Percentiles rank a stretch among this genome's conserved stretches.
phyloP scores from a whole-genome alignment of 2,329 filamentous ascomycete genomes.

The Colletotrichum orchidophilum region DNA sequence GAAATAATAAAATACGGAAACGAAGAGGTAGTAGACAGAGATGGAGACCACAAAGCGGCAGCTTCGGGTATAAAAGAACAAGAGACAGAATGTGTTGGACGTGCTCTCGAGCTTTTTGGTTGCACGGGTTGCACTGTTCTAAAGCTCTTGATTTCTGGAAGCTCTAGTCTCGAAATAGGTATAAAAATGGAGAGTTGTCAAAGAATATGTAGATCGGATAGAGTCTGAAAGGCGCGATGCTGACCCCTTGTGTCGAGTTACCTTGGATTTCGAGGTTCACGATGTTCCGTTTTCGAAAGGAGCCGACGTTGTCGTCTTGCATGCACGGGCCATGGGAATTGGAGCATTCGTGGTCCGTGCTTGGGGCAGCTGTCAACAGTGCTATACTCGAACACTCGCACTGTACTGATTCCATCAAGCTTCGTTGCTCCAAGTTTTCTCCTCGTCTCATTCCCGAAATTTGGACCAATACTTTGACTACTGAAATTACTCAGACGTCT shows the following conservation, averaged over 20 bases:
- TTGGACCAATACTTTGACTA: background rate
- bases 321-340: background rate
- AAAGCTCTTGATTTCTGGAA: background rate
- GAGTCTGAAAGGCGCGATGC: background rate
- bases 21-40: background rate
- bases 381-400: background rate
- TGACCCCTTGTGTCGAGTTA: background rate
- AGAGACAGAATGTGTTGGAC: background rate
- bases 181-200: background rate
- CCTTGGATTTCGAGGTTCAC: background rate
- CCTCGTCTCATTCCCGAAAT: background rate
- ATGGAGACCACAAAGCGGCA: background rate
- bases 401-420: background rate
- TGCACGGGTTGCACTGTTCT: background rate
- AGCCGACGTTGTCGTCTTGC: background rate
- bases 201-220: background rate
- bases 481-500: background rate
- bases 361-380: background rate
- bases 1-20: background rate
- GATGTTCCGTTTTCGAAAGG: background rate
- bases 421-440: background rate
- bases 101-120: background rate
- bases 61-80: background rate
- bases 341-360: background rate
- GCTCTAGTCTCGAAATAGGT: background rate